A percentile compares a stretch with the other conserved stretches of the same genome.
phyloP scores from a whole-genome alignment of 1,284 basidiomycete species.

The Meripilus lineatus region DNA sequence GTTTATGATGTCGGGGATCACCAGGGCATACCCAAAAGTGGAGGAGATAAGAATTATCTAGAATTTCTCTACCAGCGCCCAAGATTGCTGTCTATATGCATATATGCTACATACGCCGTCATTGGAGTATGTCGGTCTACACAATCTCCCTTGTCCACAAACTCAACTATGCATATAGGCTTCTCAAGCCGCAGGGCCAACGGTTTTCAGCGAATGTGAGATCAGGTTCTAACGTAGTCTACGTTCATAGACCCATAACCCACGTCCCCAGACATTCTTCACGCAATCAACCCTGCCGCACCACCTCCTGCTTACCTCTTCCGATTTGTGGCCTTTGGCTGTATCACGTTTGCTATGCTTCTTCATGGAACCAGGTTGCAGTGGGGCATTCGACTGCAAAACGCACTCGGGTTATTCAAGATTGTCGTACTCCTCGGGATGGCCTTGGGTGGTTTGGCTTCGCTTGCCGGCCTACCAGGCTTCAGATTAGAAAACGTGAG shows the following conservation, averaged over 20 bases:
- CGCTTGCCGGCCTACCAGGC: conserved; percentile 42
- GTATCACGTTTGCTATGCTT: conserved; percentile 51
- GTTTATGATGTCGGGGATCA: too few relatives aligned
- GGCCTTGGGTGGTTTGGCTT: conserved; percentile 56
- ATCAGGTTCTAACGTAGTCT: conserved; percentile 1
- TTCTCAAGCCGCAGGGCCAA: conserved; percentile 46
- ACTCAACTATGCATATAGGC: conserved; percentile 3
- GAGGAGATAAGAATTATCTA: conserved; percentile 76
- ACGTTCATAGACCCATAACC: too few relatives aligned
- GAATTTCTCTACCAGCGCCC: conserved; percentile 66
- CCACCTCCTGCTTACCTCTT: conserved; percentile 16
- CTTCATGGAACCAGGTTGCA: conserved; percentile 53
- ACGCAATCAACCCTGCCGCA: conserved; percentile 32
- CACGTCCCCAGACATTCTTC: conserved; percentile 49
- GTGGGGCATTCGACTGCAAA: conserved; percentile 62
- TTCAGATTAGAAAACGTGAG: conserved; percentile 41
- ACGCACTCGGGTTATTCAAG: conserved; percentile 62
- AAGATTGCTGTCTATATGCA: conserved; percentile 54
- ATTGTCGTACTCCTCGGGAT: conserved; percentile 53
- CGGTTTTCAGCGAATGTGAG: conserved; percentile 67
- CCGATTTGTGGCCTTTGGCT: conserved; percentile 35
- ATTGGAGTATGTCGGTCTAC: conserved; percentile 40
- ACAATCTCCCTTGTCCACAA: background rate
- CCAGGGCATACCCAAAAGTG: conserved; percentile 60
- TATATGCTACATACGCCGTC: conserved; percentile 55